Evolutionary conservation across 2,329 filamentous ascomycete species (phyloP), one percentile per base, ranked within the genome.

Genomic region (Xylaria sp.): DNA sequence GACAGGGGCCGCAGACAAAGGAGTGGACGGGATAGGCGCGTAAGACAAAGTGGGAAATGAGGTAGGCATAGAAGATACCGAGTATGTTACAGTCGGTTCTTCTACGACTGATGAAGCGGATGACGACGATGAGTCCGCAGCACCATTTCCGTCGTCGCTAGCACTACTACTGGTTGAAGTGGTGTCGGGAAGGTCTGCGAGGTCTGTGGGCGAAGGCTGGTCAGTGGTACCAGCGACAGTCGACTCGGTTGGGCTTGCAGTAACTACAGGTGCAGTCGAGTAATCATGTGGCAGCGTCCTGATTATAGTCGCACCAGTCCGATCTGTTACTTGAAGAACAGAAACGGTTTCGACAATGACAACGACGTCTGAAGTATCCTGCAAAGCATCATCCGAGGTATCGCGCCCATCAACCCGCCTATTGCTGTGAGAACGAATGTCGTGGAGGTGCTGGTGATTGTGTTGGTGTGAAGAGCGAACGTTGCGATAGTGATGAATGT

Each of bases 331-430:
- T 67, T 86, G 80, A 58, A 87, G 73, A 71, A 87, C 77, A 25
- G 83, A 84, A 66, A 87, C 75, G 68, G 84, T 87, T 73, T 85
- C 79, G 56, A 85, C 77, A 69, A 87, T 82, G 69, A 83, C 74
- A 51, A 66, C 64, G 52, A 71, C 61, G 21, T 75, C 72, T 50
- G 72, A 65, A 12, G 17, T 19, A 19, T 25, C 33, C 21, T 38
- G 57, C 43, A 42, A 49, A 57, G 49, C 47, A 45, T 57, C 61
- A 37, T 40, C 40, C 25, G 55, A 57, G 60, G 71, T 71, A 66
- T 66, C 58, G 47, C 65, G 67, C 52, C 63, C 65, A 43, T 66
- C 67, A 40, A 58, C 54, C 52, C 47, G 62, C 50, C 59, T 66
- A 42, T 25, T 51, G 49, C 42, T 60, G 42, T 66, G 67, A 51